These are phyloP conservation scores for Cyberlindnera americana DNA, from an alignment of 805 yeast species.

Conservation along the genomic window DNA sequence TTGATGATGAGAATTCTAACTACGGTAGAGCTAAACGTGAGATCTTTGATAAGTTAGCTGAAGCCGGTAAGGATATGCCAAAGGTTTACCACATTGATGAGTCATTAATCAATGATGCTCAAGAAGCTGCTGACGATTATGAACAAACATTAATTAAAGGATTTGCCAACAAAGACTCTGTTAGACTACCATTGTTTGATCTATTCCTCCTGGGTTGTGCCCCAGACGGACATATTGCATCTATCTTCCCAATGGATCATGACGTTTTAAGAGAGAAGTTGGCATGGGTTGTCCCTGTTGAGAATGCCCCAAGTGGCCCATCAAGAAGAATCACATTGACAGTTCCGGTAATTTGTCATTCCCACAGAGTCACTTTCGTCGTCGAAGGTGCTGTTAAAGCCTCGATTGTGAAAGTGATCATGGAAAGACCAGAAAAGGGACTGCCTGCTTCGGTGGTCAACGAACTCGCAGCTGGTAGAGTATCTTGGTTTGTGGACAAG, in stretches of 20 bases:
- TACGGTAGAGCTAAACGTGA: slow-evolving; percentile 86
- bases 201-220: slow-evolving; percentile 92
- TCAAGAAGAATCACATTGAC: slow-evolving; percentile 81
- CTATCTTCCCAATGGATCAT: slow-evolving; percentile 86
- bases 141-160: slow-evolving; percentile 83
- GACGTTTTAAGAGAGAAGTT: slow-evolving; percentile 82
- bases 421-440: slow-evolving; percentile 97
- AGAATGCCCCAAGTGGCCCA: slow-evolving; percentile 89
- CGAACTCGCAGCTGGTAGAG: slow-evolving; percentile 95
- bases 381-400: slow-evolving; percentile 97
- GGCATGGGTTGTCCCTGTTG: slow-evolving; percentile 95
- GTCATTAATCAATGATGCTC: slow-evolving; percentile 67
- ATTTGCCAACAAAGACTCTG: slow-evolving; percentile 95
- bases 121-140: slow-evolving; percentile 91
- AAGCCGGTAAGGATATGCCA: slow-evolving; percentile 45
- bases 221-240: slow-evolving; percentile 97
- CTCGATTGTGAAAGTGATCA: slow-evolving; percentile 81
- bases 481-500: slow-evolving; percentile 95
- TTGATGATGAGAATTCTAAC: slow-evolving; percentile 76
- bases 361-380: slow-evolving; percentile 88
- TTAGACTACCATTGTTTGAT: slow-evolving; percentile 93
- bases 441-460: slow-evolving; percentile 91
- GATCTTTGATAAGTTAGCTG: slow-evolving; percentile 63
- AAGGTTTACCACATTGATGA: slow-evolving; percentile 82
- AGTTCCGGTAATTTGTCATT: slow-evolving; percentile 91